Conservation (phyloP, 2,329 filamentous ascomycete species). For the Rutstroemia sp. region DNA sequence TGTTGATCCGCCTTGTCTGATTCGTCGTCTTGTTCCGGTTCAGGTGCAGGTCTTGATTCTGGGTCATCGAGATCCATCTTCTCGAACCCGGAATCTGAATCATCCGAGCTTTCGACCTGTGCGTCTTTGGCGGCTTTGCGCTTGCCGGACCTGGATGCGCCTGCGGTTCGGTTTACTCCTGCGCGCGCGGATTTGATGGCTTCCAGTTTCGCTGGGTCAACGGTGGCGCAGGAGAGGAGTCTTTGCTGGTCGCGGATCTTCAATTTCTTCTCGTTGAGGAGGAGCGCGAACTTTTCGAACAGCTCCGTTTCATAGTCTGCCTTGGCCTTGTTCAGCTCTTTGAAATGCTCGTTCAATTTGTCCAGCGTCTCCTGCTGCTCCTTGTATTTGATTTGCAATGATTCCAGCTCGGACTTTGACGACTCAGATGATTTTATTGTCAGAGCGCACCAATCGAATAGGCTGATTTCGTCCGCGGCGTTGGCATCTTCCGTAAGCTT, state of each 20-base stretch:
- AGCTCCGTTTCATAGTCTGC: constrained; percentile 58
- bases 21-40: constrained; percentile 11
- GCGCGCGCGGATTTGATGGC: constrained; percentile 10
- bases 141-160: constrained; percentile 39
- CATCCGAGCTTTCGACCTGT: constrained; percentile 30
- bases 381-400: constrained; percentile 33
- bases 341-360: constrained; percentile 54
- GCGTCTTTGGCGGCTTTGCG: constrained; percentile 37
- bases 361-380: constrained; percentile 48
- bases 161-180: constrained; percentile 11
- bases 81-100: constrained; percentile 40
- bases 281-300: constrained; percentile 59
- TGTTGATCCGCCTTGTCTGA: constrained; percentile 12
- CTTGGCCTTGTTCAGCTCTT: constrained; percentile 60
- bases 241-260: constrained; percentile 70
- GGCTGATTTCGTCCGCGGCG: constrained; percentile 48
- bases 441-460: constrained; percentile 63
- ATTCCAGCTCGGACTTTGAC: constrained; percentile 12
- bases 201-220: constrained; percentile 20
- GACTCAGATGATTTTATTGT: constrained; percentile 37
- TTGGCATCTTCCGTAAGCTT: constrained; percentile 43
- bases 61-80: constrained; percentile 43
- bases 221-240: constrained; percentile 36
- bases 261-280: constrained; percentile 73
- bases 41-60: constrained; percentile 13